Conservation (phyloP, 2,329 filamentous ascomycete genomes). For the Beauveria medogensis region DNA sequence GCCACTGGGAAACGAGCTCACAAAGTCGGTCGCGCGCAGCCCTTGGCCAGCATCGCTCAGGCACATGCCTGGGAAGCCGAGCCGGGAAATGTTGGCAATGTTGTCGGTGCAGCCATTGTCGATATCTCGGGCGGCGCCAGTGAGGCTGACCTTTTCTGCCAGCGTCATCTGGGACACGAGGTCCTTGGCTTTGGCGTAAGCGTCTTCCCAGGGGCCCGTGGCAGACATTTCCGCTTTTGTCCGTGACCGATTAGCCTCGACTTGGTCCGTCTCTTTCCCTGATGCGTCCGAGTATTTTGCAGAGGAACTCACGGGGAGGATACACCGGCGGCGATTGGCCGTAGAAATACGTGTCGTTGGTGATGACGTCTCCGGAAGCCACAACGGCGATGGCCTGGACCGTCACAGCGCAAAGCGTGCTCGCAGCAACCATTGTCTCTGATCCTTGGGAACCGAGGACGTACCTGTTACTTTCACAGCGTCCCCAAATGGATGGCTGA, state of each 20-base stretch:
- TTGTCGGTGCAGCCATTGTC: slow-evolving; percentile 41
- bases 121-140: slow-evolving; percentile 53
- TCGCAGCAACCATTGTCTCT: slow-evolving; percentile 3
- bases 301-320: slow-evolving; percentile 42
- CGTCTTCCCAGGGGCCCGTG: slow-evolving; percentile 56
- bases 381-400: slow-evolving; percentile 7
- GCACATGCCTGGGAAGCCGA: slow-evolving; percentile 37
- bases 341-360: slow-evolving; percentile 37
- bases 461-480: too few species aligned
- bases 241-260: neutral
- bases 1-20: slow-evolving; percentile 33
- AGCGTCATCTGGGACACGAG: slow-evolving; percentile 68
- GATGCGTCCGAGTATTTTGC: too few species aligned
- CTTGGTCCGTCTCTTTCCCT: neutral
- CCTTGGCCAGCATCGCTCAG: slow-evolving; percentile 37
- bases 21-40: slow-evolving; percentile 33
- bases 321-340: slow-evolving; percentile 43
- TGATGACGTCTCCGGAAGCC: slow-evolving; percentile 22
- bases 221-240: slow-evolving; percentile 48
- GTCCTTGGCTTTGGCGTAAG: slow-evolving; percentile 57
- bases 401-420: neutral
- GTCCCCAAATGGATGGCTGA: too few species aligned
- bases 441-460: too few species aligned
- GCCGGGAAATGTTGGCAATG: slow-evolving; percentile 28
- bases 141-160: slow-evolving; percentile 71